phyloP scores from a whole-genome alignment of 768 basidiomycete genomes.

The Leccinum aurantiacum region DNA sequence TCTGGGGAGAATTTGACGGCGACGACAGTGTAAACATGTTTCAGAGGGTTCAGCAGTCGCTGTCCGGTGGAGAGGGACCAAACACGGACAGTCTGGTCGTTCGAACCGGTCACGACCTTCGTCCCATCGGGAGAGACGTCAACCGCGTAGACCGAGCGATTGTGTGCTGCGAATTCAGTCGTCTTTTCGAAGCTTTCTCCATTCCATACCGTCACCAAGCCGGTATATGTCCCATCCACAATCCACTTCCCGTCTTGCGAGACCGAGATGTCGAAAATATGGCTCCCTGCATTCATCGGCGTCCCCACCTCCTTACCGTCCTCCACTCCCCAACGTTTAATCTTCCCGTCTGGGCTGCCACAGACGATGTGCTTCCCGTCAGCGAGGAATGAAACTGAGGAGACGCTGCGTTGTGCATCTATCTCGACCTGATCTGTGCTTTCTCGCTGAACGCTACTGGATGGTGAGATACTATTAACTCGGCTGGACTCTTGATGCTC shows the following conservation, averaged over 20 bases:
- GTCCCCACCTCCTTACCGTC: not conserved
- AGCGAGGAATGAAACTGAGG: not conserved
- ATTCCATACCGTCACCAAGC: not conserved
- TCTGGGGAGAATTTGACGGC: constrained; percentile 13
- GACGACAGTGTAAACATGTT: not conserved
- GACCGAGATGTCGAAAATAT: not conserved
- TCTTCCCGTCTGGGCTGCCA: not conserved
- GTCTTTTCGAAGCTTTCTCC: not conserved
- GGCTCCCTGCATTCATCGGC: not conserved
- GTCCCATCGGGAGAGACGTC: constrained; percentile 10
- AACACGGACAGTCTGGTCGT: not conserved
- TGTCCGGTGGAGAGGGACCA: constrained; percentile 7
- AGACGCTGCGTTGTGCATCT: not conserved
- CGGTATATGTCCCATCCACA: not conserved
- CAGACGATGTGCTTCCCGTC: not conserved
- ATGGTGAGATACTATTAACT: not conserved
- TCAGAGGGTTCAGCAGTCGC: not conserved
- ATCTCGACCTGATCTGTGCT: not conserved
- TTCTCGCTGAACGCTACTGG: not conserved
- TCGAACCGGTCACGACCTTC: constrained; percentile 1
- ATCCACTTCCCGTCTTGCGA: not conserved
- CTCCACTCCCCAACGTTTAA: not conserved
- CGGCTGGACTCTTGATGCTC: not conserved
- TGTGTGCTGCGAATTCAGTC: not conserved
- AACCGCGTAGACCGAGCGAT: not conserved